Base-by-base conservation (phyloP, 495 filamentous ascomycete species). In the Choiromyces venosus region DNA sequence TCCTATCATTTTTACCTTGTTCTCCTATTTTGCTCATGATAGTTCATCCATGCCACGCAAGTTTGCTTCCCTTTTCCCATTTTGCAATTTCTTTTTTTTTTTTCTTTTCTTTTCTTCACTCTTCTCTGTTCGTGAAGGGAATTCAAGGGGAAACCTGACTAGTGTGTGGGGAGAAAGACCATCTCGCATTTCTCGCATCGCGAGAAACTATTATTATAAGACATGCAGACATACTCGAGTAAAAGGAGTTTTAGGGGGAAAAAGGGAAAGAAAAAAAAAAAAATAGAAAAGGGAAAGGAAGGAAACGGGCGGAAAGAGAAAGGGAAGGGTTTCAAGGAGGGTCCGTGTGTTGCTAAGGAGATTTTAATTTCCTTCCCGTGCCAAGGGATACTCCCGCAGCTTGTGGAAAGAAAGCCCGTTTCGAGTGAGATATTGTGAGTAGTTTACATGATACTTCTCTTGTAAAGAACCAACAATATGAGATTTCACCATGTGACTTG, bases 331-430 rank as follows among this genome's bases (percentile, higher is more conserved):
- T 61, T 61, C 33, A 25, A 61, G 12, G 52, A 61, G 33, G 1
- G 25, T 61, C 52, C 52, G 52, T 61, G 52, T 29, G 52, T 29
- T 61, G 52, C 4, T 16, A 61, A 61, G 52, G 52, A 61, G 16
- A 61, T 33, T 56, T 61, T 61, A 61, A 61, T 61, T 61, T 61
- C 52, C 52, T 29, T 61, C 52, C 52, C 52, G 52, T 33, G 52
- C 52, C 52, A 33, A 56, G 25, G 52, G 52, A 33, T 61, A 61
- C 52, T 12, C 18, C 4, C n/a, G 25, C 8, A 25, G n/a, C 5
- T 56, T 56, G n/a, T 33, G 25, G 46, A 52, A 52, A 25, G 7
- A 25, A 52, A 52, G 6, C 25, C 12, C 25, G 12, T 61, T 61
- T 61, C 52, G 52, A 61, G 52, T 61, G 52, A 61, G 52, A 61